Evolutionary conservation across 352 stramenopile genomes (phyloP), one percentile per base, ranked within the genome.

Genomic region (Pythium vanterpoolii): DNA sequence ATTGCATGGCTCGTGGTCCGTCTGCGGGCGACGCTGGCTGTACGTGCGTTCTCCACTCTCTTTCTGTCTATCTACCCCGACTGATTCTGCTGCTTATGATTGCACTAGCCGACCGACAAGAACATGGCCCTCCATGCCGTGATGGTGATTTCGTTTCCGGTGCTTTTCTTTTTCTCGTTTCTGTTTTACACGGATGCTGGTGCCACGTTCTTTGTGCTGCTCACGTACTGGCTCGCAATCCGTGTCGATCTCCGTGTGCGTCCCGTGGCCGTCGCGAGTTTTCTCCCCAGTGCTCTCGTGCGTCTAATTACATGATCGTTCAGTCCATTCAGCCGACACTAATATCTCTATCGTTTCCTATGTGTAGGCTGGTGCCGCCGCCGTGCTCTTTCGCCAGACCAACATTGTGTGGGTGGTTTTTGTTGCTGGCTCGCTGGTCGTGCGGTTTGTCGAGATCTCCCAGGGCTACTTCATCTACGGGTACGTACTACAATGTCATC

Each of bases 341-440:
- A 19, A 31, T 33, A 10, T 33, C 11, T 68, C 7, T 56, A 42
- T 19, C 44, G 51, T n/a, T 43, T 55, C 27, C 43, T 42, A 21
- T 57, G 1, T 52, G 8, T 60, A 95, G 85, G 79, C 74, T 54
- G 87, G 88, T 24, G 83, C 71, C 6, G 52, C 77, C 0, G 86
- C 87, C 1, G 83, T 97, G 33, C 50, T 95, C 21, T 93, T 96
- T 40, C 86, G 90, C 1, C 90, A 97, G 63, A 97, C 87, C 8
- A 97, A 97, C 47, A 93, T 95, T 42, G 59, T 97, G 3, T 97
- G 90, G 90, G 85, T 97, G 0, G 53, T 83, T 1, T 97, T 97
- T 66, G 82, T 93, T 3, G 72, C 90, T 9, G 89, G 86, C 10
- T 83, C 74, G 0, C 48, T 90, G 11, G 69, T 93, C 23, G 83